A percentile compares a stretch with the other conserved stretches of the same genome.
These are phyloP conservation scores for Angomonas desouzai DNA, from an alignment of 208 protist species.

Conservation along the genomic window DNA sequence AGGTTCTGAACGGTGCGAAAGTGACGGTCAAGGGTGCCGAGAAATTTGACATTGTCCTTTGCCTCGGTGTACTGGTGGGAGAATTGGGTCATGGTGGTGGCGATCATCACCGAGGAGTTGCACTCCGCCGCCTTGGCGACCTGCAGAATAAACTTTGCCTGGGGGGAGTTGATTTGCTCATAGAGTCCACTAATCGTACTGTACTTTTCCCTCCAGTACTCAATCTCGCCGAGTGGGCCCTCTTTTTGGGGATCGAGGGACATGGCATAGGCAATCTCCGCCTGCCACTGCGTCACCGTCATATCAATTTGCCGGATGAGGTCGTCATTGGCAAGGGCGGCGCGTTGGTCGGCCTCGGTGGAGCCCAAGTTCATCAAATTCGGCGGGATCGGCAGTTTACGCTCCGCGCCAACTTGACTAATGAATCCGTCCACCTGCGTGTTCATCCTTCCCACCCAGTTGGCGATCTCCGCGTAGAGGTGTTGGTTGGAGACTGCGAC, in stretches of 20 bases:
- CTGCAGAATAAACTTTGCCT: constrained; percentile 91
- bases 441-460: constrained; percentile 83
- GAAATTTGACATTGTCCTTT: constrained; percentile 99
- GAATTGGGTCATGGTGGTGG: constrained; percentile 91
- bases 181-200: constrained; percentile 94
- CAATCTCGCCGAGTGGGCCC: constrained; percentile 96
- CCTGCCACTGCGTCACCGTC: constrained; percentile 87
- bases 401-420: constrained; percentile 85
- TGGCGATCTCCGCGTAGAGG: constrained; percentile 79
- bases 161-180: constrained; percentile 95
- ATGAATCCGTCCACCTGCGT: constrained; percentile 86
- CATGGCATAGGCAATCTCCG: constrained; percentile 89
- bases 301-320: constrained; percentile 84
- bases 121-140: constrained; percentile 89
- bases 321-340: constrained; percentile 80
- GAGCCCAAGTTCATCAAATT: constrained; percentile 69
- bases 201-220: constrained; percentile 96
- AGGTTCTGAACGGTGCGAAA: constrained; percentile 96
- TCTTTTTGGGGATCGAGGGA: constrained; percentile 88
- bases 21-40: constrained; percentile 97
- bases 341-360: constrained; percentile 71
- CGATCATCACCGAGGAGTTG: constrained; percentile 86
- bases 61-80: constrained; percentile 96
- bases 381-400: constrained; percentile 83
- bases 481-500: constrained; percentile 46